Conservation (phyloP, 768 basidiomycete genomes). For the Termitomyces sp. region DNA sequence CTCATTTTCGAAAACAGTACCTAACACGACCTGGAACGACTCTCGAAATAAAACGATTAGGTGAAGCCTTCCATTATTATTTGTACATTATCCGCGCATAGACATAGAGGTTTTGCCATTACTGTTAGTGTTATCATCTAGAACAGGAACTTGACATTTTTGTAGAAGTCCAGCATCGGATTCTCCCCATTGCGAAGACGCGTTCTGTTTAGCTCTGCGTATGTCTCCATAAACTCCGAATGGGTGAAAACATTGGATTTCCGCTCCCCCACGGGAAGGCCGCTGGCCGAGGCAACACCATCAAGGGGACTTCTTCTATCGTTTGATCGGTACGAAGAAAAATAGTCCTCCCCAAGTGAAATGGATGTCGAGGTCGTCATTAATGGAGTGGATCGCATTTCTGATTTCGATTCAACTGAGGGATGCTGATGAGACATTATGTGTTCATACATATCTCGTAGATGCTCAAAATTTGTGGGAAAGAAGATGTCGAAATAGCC, state of each 20-base stretch:
- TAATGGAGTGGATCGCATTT: constrained; percentile 48
- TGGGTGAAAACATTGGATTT: constrained; percentile 85
- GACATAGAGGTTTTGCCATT: background rate
- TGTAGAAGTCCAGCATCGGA: constrained; percentile 84
- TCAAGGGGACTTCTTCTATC: constrained; percentile 61
- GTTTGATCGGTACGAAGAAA: constrained; percentile 57
- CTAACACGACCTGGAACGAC: constrained; percentile 50
- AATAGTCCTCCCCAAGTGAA: constrained; percentile 58
- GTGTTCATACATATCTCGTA: constrained; percentile 89
- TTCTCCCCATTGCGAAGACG: constrained; percentile 78
- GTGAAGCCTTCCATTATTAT: constrained; percentile 82
- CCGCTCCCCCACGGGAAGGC: constrained; percentile 74
- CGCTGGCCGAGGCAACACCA: constrained; percentile 69
- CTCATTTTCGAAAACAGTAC: constrained; percentile 77
- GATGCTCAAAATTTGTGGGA: constrained; percentile 81
- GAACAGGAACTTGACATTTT: constrained; percentile 92
- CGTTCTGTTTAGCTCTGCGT: constrained; percentile 71
- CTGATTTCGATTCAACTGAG: constrained; percentile 15
- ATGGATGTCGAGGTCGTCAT: constrained; percentile 43
- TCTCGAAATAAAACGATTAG: constrained; percentile 65
- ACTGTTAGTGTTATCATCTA: constrained; percentile 23
- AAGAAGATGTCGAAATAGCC: constrained; percentile 99
- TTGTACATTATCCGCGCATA: constrained; percentile 54
- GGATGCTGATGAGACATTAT: constrained; percentile 57
- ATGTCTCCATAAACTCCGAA: constrained; percentile 83